These are phyloP conservation scores for Wakefieldia striispora DNA, from an alignment of 768 basidiomycete species.

Conservation along the genomic window DNA sequence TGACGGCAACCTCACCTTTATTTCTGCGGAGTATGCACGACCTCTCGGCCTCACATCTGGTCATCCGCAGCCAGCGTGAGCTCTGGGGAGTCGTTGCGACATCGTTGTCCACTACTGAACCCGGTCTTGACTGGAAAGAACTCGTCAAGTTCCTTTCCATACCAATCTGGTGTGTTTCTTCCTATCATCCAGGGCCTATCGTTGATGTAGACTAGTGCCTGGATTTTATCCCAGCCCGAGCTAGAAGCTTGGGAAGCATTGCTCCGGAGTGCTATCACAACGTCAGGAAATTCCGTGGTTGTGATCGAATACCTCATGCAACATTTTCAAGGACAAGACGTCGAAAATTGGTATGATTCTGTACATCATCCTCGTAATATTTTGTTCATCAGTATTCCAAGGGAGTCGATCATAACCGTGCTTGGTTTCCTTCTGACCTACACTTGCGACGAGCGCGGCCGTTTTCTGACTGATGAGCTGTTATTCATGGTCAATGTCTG, in stretches of 20 bases:
- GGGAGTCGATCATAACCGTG: constrained; percentile 20
- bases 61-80: constrained; percentile 30
- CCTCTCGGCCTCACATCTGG: constrained; percentile 23
- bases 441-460: constrained; percentile 4
- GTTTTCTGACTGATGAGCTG: constrained; percentile 16
- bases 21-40: constrained; percentile 36
- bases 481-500: constrained; percentile 30
- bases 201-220: constrained; percentile 34
- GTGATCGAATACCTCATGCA: constrained; percentile 14
- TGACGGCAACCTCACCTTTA: constrained; percentile 40
- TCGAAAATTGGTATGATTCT: constrained; percentile 22
- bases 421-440: constrained; percentile 17
- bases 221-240: constrained; percentile 45
- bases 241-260: constrained; percentile 41
- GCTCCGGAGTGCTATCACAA: constrained; percentile 32
- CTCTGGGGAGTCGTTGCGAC: constrained; percentile 49
- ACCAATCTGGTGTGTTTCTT: constrained; percentile 43
- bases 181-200: background rate
- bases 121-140: constrained; percentile 37
- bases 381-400: constrained; percentile 14
- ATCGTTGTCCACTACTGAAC: constrained; percentile 27
- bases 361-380: background rate
- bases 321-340: constrained; percentile 11
- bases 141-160: constrained; percentile 44
- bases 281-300: constrained; percentile 6